A percentile compares a stretch with the other conserved stretches of the same genome.
Evolutionary conservation across 2,329 filamentous ascomycete genomes (phyloP).

Genomic region (Hypoxylon sp.): DNA sequence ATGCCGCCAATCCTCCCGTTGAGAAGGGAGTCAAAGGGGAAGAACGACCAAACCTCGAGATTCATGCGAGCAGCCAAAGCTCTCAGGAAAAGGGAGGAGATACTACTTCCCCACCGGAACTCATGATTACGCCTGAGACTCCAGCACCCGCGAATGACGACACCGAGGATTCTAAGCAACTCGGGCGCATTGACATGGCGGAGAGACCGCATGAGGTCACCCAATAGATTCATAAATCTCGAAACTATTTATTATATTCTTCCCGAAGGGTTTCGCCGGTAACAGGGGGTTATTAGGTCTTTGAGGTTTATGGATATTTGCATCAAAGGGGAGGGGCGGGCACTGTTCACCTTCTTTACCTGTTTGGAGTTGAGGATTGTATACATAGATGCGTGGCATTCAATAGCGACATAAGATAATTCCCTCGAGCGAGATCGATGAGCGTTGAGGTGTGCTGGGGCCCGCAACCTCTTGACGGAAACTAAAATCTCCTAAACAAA

Average conservation of each 20-base stretch:
- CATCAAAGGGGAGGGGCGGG: slow-evolving; percentile 37
- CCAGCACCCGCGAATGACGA: slow-evolving; percentile 58
- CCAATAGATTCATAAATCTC: slow-evolving; percentile 52
- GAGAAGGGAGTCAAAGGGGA: slow-evolving; percentile 32
- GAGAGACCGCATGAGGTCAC: slow-evolving; percentile 56
- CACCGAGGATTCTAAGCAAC: slow-evolving; percentile 60
- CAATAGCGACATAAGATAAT: slow-evolving; percentile 39
- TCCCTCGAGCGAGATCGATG: slow-evolving; percentile 28
- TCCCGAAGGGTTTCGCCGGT: slow-evolving; percentile 2
- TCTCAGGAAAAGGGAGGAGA: slow-evolving; percentile 34
- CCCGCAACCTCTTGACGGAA: slow-evolving; percentile 9
- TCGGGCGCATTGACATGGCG: slow-evolving; percentile 59
- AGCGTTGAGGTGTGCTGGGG: slow-evolving; percentile 21
- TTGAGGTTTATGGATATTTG: slow-evolving; percentile 40
- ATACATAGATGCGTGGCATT: slow-evolving; percentile 50
- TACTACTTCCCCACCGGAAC: slow-evolving; percentile 57
- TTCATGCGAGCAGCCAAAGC: slow-evolving; percentile 47
- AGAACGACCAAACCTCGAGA: slow-evolving; percentile 34
- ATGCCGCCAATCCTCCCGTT: slow-evolving; percentile 43
- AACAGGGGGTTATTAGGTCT: slow-evolving; percentile 25
- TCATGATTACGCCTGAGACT: slow-evolving; percentile 67
- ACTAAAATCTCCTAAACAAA: slow-evolving; percentile 21
- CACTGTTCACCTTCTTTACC: slow-evolving; percentile 33
- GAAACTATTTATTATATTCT: slow-evolving; percentile 19
- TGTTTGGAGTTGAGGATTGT: slow-evolving; percentile 42